Base-by-base conservation (phyloP, 768 basidiomycete genomes). In the Pleurotus citrinopileatus region DNA sequence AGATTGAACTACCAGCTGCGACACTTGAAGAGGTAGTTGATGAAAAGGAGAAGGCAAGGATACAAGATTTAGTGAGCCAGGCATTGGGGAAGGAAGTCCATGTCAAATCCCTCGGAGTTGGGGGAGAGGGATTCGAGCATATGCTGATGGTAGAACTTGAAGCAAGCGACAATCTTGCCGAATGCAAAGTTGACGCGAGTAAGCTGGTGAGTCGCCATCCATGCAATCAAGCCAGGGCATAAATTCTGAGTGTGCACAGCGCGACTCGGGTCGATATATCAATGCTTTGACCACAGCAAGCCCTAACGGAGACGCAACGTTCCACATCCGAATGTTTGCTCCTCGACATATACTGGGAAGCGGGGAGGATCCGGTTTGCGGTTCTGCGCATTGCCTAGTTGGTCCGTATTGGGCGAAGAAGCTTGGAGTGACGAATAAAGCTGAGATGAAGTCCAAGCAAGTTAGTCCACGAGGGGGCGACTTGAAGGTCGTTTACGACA, bases 331-430 rank as follows among this genome's bases (percentile, higher is more conserved):
- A 3, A 76, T 82, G 71, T 81, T 83, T 58, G 66, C 74, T 4
- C 79, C 77, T 5, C 46, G 42, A 1, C 25, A 54, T 6, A 57
- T 74, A 22, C 59, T 59, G 53, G 60, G 63, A 12, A 17, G 4
- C 47, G 67, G 67, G 3, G 80, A 82, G 64, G 81, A 83, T 55
- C 71, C 67, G 15, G 80, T 81, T 6, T 82, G 79, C 55, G 82
- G 81, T 12, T 77, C 77, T 32, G 79, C 81, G 0, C 82, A 83
- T 57, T 73, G 73, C 42, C 52, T 82, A 34, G 54, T 79, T 29
- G 68, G 60, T 2, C 80, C 81, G 2, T 82, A 82, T 55, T 83
- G 81, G 77, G 68, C 67, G 19, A 56, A 55, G 17, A 75, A 77
- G 55, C 63, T 66, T 3, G 66, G 60, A 0, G 63, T 74, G 19